Base-by-base conservation (phyloP, 2,329 filamentous ascomycete genomes). In the Botrytis byssoidea region DNA sequence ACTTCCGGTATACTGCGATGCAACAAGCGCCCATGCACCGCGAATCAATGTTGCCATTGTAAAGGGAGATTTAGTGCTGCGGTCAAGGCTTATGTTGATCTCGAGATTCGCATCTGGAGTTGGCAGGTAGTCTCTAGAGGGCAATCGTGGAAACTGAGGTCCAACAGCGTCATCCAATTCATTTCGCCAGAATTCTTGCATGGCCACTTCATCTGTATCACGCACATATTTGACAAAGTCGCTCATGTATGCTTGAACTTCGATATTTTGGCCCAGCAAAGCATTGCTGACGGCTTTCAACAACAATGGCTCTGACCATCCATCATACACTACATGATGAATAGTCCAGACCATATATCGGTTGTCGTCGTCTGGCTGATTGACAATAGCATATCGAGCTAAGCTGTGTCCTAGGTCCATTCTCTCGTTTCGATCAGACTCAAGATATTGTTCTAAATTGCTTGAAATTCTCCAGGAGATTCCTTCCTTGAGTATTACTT, bases 271-370 rank as follows among this genome's bases (percentile, higher is more conserved):
- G 4, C 67, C 66, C 29, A 76, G 63, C 35, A 77, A 77, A 16
- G 78, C 78, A 25, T 75, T 74, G 20, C 76, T 76, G 40, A 82
- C 57, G 37, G 76, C 61, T 78, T 76, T 44, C 78, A 83, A 69
- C 7, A 83, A 75, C 40, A 81, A 48, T 4, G 81, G 78, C 73
- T 80, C 76, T 0, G 84, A 85, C 87, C 87, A 88, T 37, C 87
- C 87, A 70, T 89, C 87, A 74, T 89, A 89, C 0, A 89, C 78
- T 7, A 84, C 85, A 75, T 89, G 87, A 75, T 89, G 87, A 81
- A 88, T 85, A 1, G 86, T 86, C 75, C 87, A 80, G n/a, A 88
- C 84, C 74, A 88, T 87, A 76, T 83, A 81, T 42, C 61, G 81
- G 59, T 77, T 75, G 25, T 81, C 75, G 40, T 72, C 73, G 7